Evolutionary conservation across 805 yeast genomes (phyloP).

Genomic region (Scheffersomyces stipitis): DNA sequence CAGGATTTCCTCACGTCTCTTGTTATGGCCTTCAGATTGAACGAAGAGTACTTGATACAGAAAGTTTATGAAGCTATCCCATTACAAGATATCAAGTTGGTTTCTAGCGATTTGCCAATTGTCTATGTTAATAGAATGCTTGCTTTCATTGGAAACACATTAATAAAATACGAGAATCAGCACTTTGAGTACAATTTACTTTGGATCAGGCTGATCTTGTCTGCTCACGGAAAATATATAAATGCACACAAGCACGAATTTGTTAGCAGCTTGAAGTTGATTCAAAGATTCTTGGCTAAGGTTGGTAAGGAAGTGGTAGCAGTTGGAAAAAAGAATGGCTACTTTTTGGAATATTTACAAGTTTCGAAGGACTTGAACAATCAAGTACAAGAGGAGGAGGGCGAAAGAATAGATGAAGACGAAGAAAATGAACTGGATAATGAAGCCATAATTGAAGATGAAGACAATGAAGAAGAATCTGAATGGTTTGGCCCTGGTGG

Average conservation of each 20-base stretch:
- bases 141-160: constrained; percentile 64
- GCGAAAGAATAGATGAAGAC: constrained; percentile 13
- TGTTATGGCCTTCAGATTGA: constrained; percentile 91
- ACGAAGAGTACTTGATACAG: constrained; percentile 73
- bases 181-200: constrained; percentile 82
- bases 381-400: constrained; percentile 18
- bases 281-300: constrained; percentile 74
- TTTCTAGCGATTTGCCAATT: constrained; percentile 68
- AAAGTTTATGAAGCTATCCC: constrained; percentile 75
- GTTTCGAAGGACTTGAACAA: constrained; percentile 5
- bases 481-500: constrained; percentile 38
- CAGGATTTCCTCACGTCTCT: constrained; percentile 74
- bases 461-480: constrained; percentile 26
- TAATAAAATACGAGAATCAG: constrained; percentile 57
- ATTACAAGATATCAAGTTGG: constrained; percentile 62
- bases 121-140: constrained; percentile 72
- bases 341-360: constrained; percentile 53
- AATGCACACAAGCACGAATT: constrained; percentile 60
- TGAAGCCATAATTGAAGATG: constrained; percentile 20
- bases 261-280: constrained; percentile 60
- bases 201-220: constrained; percentile 73
- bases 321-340: constrained; percentile 53
- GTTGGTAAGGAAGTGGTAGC: constrained; percentile 71
- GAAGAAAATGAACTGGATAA: constrained; percentile 19
- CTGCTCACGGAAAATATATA: constrained; percentile 77